These are phyloP conservation scores for Amylocystis lapponica DNA, from an alignment of 768 basidiomycete genomes.

Conservation along the genomic window DNA sequence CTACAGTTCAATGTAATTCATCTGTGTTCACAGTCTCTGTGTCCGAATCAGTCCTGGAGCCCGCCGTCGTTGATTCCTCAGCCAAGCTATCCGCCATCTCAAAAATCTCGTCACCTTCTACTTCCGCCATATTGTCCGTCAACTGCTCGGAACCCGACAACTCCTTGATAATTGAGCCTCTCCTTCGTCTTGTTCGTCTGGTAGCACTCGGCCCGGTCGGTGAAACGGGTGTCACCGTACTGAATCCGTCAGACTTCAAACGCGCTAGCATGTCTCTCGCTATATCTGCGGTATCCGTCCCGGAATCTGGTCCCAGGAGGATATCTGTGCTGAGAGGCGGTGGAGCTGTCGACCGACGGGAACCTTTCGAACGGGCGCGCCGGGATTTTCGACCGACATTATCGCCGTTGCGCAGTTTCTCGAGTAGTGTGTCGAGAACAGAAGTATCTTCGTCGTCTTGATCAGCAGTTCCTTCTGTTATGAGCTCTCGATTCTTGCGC, in stretches of 20 bases:
- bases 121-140: conserved; percentile 9
- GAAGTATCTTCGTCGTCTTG: conserved; percentile 48
- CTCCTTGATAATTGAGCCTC: no score
- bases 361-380: conserved; percentile 38
- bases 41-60: conserved; percentile 1
- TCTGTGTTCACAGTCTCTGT: conserved; percentile 5
- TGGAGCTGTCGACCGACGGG: conserved; percentile 26
- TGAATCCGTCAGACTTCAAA: conserved; percentile 49
- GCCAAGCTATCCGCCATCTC: conserved; percentile 4
- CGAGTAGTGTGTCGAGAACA: conserved; percentile 66
- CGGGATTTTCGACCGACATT: conserved; percentile 52
- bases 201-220: conserved; percentile 13
- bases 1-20: conserved; percentile 6
- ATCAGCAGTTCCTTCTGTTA: conserved; percentile 38
- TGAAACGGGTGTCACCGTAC: conserved; percentile 13
- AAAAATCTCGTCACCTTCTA: conserved; percentile 10
- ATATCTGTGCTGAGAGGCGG: conserved; percentile 31
- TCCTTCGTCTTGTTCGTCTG: conserved; percentile 13
- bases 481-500: conserved; percentile 57
- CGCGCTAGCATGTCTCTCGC: conserved; percentile 74
- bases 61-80: conserved; percentile 1
- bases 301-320: conserved; percentile 17
- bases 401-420: conserved; percentile 67
- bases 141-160: conserved; percentile 9
- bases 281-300: conserved; percentile 44